Base-by-base conservation (phyloP, 495 filamentous ascomycete genomes). In the Penicillium coffeae region DNA sequence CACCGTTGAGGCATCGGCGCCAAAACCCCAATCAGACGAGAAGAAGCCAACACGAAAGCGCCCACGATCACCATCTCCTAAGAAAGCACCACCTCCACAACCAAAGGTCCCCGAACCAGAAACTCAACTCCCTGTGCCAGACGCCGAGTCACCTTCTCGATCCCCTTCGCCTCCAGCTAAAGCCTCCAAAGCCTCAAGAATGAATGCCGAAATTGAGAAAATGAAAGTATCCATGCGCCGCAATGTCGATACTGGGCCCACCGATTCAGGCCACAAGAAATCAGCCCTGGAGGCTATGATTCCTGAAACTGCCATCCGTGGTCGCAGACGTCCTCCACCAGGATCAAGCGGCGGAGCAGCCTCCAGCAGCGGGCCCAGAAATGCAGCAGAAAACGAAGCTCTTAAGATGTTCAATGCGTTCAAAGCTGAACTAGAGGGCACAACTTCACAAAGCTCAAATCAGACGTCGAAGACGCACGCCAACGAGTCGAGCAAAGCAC, bases 171-270 rank as follows among this genome's bases (percentile, higher is more conserved):
- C 58, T 33, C 60, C 56, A 35, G 45, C 63, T 21, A 80, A 80
- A 47, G 78, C 82, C 25, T 85, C 87, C 19, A 67, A 60, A 7
- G 74, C 88, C 0, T 84, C 86, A n/a, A 74, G 80, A 51, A 92
- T 90, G 6, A 95, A 97, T 53, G 89, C 89, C 15, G 86, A 96
- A 59, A 96, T 97, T 52, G 91, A 87, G 9, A 84, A 84, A 10
- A 67, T 98, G 32, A 96, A 93, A 67, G 87, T 88, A 14, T 95
- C 89, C 1, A 94, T 97, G 88, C 92, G 86, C 57, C 84, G 94
- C 21, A 88, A 78, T 37, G 76, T 85, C 34, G 68, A 82, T 47
- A 65, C 74, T 0, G 77, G 81, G 13, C 75, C 79, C n/a, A 65
- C 72, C 8, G 71, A 80, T 25, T 77, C 67, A 3, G 45, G 75